These are phyloP conservation scores for Ogataea kodamae DNA, from an alignment of 805 yeast species.

Conservation along the genomic window DNA sequence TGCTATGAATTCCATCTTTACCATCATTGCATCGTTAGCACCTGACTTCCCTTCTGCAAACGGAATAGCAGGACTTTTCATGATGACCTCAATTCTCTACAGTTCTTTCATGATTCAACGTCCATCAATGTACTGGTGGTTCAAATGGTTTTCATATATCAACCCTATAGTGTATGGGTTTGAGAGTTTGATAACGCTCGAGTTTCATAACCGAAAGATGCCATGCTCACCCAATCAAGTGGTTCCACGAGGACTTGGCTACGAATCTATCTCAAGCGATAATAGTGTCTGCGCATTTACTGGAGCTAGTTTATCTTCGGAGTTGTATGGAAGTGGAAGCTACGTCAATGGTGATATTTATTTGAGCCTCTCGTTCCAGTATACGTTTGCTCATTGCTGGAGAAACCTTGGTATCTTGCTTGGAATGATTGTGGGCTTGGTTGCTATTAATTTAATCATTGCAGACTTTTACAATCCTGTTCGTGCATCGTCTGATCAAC, in stretches of 20 bases:
- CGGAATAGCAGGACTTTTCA: slow-evolving; percentile 52
- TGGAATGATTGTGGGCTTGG: slow-evolving; percentile 41
- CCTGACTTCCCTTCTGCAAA: slow-evolving; percentile 54
- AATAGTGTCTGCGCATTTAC: slow-evolving; percentile 50
- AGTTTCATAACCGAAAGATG: slow-evolving; percentile 53
- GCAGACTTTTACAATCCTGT: slow-evolving; percentile 33
- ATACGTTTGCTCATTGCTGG: slow-evolving; percentile 64
- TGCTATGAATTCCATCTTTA: slow-evolving; percentile 50
- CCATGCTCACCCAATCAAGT: slow-evolving; percentile 40
- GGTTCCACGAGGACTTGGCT: slow-evolving; percentile 57
- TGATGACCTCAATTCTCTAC: slow-evolving; percentile 51
- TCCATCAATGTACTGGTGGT: slow-evolving; percentile 59
- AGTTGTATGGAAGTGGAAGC: slow-evolving; percentile 23
- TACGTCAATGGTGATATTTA: slow-evolving; percentile 53
- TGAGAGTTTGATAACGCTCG: slow-evolving; percentile 55
- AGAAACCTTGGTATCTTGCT: slow-evolving; percentile 64
- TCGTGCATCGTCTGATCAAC: slow-evolving; percentile 32
- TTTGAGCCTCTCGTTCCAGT: slow-evolving; percentile 43
- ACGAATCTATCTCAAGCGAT: slow-evolving; percentile 37
- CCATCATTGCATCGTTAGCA: slow-evolving; percentile 48
- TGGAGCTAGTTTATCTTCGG: slow-evolving; percentile 40
- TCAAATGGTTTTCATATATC: slow-evolving; percentile 51
- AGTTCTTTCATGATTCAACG: slow-evolving; percentile 66
- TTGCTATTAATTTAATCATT: slow-evolving; percentile 27
- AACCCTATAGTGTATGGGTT: slow-evolving; percentile 48